A percentile compares a stretch with the other conserved stretches of the same genome.
Evolutionary conservation across 495 filamentous ascomycete genomes (phyloP).

Genomic region (Achaetomiella virescens): DNA sequence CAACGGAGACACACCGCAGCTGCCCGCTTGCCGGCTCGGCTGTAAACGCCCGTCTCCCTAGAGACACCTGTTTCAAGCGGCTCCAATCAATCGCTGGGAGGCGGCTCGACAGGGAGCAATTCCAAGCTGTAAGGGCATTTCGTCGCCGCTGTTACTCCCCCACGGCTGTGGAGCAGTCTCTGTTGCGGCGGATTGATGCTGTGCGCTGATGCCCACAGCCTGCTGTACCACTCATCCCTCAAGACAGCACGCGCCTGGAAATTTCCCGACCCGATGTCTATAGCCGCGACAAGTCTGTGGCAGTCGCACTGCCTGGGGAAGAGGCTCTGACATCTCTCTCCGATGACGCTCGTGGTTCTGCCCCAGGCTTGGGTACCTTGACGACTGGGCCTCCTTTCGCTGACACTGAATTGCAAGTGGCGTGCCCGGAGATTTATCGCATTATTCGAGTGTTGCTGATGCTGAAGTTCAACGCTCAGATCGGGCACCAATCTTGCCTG

Average conservation of each 20-base stretch:
- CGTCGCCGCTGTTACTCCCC: not conserved
- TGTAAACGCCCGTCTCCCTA: slow-evolving; percentile 10
- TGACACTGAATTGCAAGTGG: not conserved
- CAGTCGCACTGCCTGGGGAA: slow-evolving; percentile 9
- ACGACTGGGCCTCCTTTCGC: not conserved
- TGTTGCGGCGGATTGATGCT: slow-evolving; percentile 2
- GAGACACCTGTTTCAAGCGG: slow-evolving; percentile 15
- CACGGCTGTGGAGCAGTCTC: not conserved
- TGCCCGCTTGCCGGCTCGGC: slow-evolving; percentile 7
- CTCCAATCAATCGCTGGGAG: slow-evolving; percentile 5
- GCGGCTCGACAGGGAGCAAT: not conserved
- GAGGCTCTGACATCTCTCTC: slow-evolving; percentile 5
- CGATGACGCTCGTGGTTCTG: not conserved
- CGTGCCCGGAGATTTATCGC: not conserved
- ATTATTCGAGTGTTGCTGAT: not conserved
- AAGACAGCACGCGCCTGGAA: slow-evolving; percentile 10
- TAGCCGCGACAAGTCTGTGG: slow-evolving; percentile 10
- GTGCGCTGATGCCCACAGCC: slow-evolving; percentile 5
- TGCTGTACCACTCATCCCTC: slow-evolving; percentile 5
- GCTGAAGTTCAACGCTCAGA: not conserved
- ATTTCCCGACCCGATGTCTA: slow-evolving; percentile 12
- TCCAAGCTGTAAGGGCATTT: not conserved
- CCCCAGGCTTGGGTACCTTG: not conserved
- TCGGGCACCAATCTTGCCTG: slow-evolving; percentile 4
- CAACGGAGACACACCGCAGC: slow-evolving; percentile 10